Conservation (phyloP, 2,329 filamentous ascomycete species). For the Colletotrichum sp. region DNA sequence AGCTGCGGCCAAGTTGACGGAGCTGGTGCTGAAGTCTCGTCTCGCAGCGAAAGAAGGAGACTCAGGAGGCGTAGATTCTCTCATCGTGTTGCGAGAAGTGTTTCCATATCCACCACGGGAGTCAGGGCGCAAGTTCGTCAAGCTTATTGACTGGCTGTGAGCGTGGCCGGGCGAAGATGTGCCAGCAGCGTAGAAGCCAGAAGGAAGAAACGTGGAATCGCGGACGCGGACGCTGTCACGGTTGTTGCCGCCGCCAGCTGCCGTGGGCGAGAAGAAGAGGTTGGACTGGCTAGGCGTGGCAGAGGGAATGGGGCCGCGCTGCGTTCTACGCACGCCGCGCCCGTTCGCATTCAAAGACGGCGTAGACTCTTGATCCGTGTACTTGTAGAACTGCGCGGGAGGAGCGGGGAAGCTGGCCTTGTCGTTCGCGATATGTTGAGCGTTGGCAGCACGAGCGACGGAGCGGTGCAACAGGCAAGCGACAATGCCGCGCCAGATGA, state of each 20-base stretch:
- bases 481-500: conserved; percentile 87
- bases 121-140: conserved; percentile 67
- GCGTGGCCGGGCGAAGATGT: conserved; percentile 52
- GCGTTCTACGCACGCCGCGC: conserved; percentile 57
- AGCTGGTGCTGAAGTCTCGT: conserved; percentile 66
- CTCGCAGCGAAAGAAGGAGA: conserved; percentile 61
- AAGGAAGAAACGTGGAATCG: conserved; percentile 82
- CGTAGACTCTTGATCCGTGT: conserved; percentile 63
- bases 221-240: conserved; percentile 58
- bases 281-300: conserved; percentile 68
- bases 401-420: conserved; percentile 69
- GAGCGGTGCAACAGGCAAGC: conserved; percentile 92
- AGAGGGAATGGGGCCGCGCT: conserved; percentile 57
- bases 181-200: conserved; percentile 87
- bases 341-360: conserved; percentile 53
- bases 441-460: conserved; percentile 83
- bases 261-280: conserved; percentile 96
- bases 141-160: conserved; percentile 60
- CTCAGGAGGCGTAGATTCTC: conserved; percentile 64
- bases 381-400: conserved; percentile 68
- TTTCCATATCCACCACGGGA: conserved; percentile 52
- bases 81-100: conserved; percentile 43
- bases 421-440: conserved; percentile 72
- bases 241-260: conserved; percentile 66
- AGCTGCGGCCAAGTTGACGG: conserved; percentile 65